phyloP scores from a whole-genome alignment of 331 rosid genomes.

The Quercus tomentella region DNA sequence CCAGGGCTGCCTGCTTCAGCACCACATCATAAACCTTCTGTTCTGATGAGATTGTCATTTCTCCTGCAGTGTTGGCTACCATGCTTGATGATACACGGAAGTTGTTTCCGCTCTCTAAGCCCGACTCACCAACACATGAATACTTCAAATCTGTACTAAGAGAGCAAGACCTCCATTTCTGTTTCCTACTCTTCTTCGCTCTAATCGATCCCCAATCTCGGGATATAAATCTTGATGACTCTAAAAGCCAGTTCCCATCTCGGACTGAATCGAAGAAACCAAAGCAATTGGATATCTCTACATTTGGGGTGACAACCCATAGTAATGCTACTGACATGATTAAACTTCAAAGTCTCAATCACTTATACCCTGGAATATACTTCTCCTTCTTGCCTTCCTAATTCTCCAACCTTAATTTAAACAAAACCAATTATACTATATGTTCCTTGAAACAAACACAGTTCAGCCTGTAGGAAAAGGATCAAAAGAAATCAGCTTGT shows the following conservation, averaged over 20 bases:
- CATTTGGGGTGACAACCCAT: conserved; percentile 42
- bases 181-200: conserved; percentile 34
- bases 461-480: background rate
- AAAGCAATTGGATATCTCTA: conserved; percentile 37
- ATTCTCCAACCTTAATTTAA: conserved; percentile 12
- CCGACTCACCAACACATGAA: conserved; percentile 43
- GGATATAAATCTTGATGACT: conserved; percentile 34
- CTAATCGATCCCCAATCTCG: conserved; percentile 31
- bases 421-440: conserved; percentile 14
- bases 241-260: conserved; percentile 32
- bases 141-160: conserved; percentile 39
- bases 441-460: background rate
- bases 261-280: conserved; percentile 48
- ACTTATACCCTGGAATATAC: conserved; percentile 1
- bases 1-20: conserved; percentile 86
- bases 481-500: background rate
- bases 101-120: conserved; percentile 33
- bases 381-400: conserved; percentile 7
- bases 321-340: conserved; percentile 56
- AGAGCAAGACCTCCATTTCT: conserved; percentile 32
- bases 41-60: conserved; percentile 54
- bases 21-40: conserved; percentile 85
- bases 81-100: conserved; percentile 46
- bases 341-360: conserved; percentile 9
- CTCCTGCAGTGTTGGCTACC: conserved; percentile 65